Conservation (phyloP, 257 asterid genomes). For the Solanum pennellii region DNA sequence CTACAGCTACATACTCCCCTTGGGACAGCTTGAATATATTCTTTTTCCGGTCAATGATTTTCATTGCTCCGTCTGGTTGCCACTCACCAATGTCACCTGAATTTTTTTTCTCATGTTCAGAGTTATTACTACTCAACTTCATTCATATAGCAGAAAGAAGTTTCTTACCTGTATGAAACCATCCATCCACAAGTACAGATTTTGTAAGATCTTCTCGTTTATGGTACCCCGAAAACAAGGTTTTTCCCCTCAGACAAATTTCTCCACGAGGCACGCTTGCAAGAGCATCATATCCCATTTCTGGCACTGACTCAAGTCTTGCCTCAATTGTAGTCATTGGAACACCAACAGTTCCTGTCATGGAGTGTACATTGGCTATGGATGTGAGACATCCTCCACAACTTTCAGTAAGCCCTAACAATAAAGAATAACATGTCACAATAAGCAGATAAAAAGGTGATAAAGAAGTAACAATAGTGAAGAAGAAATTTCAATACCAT, state of each 20-base stretch:
- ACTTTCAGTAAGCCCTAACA: slow-evolving; percentile 75
- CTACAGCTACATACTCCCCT: slow-evolving; percentile 95
- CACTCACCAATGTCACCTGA: slow-evolving; percentile 91
- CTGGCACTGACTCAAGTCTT: slow-evolving; percentile 87
- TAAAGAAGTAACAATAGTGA: not conserved
- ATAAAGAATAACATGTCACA: not conserved
- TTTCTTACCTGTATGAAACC: slow-evolving; percentile 86
- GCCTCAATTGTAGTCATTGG: slow-evolving; percentile 86
- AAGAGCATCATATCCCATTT: slow-evolving; percentile 87
- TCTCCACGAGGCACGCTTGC: slow-evolving; percentile 71
- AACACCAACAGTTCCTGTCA: slow-evolving; percentile 85
- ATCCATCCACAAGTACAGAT: slow-evolving; percentile 64
- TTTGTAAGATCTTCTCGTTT: slow-evolving; percentile 76
- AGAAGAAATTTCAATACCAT: slow-evolving; percentile 32
- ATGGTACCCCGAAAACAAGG: slow-evolving; percentile 75
- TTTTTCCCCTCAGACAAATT: slow-evolving; percentile 73
- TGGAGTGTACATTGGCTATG: slow-evolving; percentile 52
- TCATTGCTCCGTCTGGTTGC: slow-evolving; percentile 80
- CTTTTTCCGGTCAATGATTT: slow-evolving; percentile 85
- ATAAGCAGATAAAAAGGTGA: not conserved
- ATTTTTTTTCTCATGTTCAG: not conserved
- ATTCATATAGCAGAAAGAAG: not conserved
- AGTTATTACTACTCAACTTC: not conserved
- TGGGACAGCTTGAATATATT: slow-evolving; percentile 92
- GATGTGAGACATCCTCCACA: slow-evolving; percentile 84